Percentiles rank a stretch among this genome's conserved stretches.
Conservation (phyloP, 495 filamentous ascomycete species). For the Aspergillus homomorphus region DNA sequence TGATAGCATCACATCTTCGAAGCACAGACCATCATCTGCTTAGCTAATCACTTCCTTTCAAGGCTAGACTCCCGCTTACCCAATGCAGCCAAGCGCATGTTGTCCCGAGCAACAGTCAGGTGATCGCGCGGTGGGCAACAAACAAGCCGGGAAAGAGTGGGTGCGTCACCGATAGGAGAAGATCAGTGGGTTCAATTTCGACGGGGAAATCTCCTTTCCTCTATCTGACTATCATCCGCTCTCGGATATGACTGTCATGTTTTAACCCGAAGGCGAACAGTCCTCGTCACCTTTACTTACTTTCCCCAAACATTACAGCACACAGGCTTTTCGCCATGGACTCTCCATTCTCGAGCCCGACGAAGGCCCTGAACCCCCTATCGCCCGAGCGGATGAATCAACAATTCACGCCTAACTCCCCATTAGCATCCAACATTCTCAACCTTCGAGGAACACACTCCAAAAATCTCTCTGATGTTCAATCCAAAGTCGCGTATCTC, state of each 20-base stretch:
- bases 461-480: conserved; percentile 65
- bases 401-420: conserved; percentile 54
- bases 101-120: conserved; percentile 41
- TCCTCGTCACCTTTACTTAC: conserved; percentile 15
- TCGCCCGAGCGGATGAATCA: conserved; percentile 82
- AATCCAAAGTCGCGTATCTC: conserved; percentile 81
- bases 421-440: conserved; percentile 45
- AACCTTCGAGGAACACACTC: conserved; percentile 37
- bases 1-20: conserved; percentile 1
- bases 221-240: conserved; percentile 9
- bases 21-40: conserved; percentile 17
- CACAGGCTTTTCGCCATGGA: conserved; percentile 33
- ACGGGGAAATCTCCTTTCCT: conserved; percentile 23
- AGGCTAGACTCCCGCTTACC: background rate
- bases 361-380: conserved; percentile 64
- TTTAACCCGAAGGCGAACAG: conserved; percentile 1
- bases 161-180: conserved; percentile 33
- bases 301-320: conserved; percentile 14
- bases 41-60: background rate
- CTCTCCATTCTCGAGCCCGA: conserved; percentile 42
- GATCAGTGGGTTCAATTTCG: conserved; percentile 16
- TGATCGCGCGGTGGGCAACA: conserved; percentile 31
- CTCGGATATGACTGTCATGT: conserved; percentile 21
- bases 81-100: conserved; percentile 14
- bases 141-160: conserved; percentile 29